These are phyloP conservation scores for Didymella sp. DNA, from an alignment of 2,329 filamentous ascomycete species.

Conservation along the genomic window DNA sequence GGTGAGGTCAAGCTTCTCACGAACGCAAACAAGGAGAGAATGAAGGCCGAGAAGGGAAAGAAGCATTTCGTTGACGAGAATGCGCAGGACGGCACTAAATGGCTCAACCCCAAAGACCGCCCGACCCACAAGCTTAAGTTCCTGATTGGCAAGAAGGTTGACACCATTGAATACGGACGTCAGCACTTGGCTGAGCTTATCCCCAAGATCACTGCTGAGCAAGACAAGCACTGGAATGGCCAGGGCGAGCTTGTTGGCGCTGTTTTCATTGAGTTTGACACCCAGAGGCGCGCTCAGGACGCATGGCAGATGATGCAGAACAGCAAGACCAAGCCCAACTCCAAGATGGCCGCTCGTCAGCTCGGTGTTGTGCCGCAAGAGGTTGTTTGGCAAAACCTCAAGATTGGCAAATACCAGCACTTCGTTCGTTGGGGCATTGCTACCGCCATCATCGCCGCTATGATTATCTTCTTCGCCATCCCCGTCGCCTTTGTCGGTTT, in stretches of 20 bases:
- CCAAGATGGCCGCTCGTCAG: conserved; percentile 50
- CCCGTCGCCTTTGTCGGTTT: conserved; percentile 55
- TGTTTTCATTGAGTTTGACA: conserved; percentile 87
- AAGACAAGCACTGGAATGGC: conserved; percentile 70
- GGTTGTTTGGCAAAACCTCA: conserved; percentile 57
- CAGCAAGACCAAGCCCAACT: conserved; percentile 45
- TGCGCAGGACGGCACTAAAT: conserved; percentile 53
- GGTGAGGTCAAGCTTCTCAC: conserved; percentile 55
- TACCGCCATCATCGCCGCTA: conserved; percentile 49
- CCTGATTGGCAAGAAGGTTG: conserved; percentile 53
- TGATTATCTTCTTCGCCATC: conserved; percentile 57
- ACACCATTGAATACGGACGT: conserved; percentile 88
- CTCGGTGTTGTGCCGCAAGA: conserved; percentile 56
- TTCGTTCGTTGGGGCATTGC: conserved; percentile 41
- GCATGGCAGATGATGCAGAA: conserved; percentile 73
- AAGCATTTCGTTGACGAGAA: conserved; percentile 53
- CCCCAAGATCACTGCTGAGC: conserved; percentile 71
- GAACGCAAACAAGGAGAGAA: conserved; percentile 68
- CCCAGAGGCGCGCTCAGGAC: conserved; percentile 81
- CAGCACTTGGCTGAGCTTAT: conserved; percentile 75
- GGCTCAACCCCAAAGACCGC: conserved; percentile 51
- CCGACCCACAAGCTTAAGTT: conserved; percentile 52
- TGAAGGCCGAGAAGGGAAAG: conserved; percentile 66
- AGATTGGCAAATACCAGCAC: conserved; percentile 47
- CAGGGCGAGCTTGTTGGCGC: conserved; percentile 72